A percentile compares a stretch with the other conserved stretches of the same genome.
Evolutionary conservation across 2,329 filamentous ascomycete genomes (phyloP).

Genomic region (Aspergillus chevalieri): DNA sequence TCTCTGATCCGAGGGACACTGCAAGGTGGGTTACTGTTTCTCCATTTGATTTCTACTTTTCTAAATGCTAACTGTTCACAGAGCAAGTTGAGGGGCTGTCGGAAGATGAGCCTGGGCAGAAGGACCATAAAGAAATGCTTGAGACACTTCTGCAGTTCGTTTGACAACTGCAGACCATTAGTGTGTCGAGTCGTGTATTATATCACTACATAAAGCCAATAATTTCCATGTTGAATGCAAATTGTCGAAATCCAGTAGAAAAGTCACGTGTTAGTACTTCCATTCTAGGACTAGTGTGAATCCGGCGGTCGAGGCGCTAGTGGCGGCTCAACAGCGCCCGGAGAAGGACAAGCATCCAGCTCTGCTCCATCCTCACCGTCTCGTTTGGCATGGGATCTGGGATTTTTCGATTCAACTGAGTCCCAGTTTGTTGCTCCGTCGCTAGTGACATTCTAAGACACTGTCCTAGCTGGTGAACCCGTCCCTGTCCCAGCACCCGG

Average conservation of each 20-base stretch:
- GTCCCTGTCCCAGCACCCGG: background rate
- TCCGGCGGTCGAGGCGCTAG: conserved; percentile 19
- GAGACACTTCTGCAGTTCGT: conserved; percentile 48
- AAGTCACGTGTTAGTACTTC: conserved; percentile 16
- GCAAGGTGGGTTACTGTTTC: conserved; percentile 42
- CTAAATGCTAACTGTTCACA: conserved; percentile 18
- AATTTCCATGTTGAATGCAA: background rate
- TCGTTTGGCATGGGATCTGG: conserved; percentile 18
- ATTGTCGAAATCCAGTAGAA: background rate
- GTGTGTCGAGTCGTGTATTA: background rate
- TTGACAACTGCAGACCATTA: conserved; percentile 7
- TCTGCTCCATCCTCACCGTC: conserved; percentile 17
- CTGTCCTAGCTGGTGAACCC: background rate
- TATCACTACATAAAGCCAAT: background rate
- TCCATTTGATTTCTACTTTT: background rate
- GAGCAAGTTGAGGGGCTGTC: conserved; percentile 59
- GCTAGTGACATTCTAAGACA: background rate
- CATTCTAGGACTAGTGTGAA: conserved; percentile 15
- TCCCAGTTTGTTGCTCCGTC: conserved; percentile 14
- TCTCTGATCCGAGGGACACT: conserved; percentile 61
- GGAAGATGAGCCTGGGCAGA: conserved; percentile 49
- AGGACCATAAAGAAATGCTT: conserved; percentile 58
- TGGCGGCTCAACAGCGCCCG: conserved; percentile 26
- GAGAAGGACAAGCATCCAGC: conserved; percentile 12
- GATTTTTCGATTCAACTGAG: conserved; percentile 20